Base-by-base conservation (phyloP, 257 asterid species). In the Solanum arcanum region DNA sequence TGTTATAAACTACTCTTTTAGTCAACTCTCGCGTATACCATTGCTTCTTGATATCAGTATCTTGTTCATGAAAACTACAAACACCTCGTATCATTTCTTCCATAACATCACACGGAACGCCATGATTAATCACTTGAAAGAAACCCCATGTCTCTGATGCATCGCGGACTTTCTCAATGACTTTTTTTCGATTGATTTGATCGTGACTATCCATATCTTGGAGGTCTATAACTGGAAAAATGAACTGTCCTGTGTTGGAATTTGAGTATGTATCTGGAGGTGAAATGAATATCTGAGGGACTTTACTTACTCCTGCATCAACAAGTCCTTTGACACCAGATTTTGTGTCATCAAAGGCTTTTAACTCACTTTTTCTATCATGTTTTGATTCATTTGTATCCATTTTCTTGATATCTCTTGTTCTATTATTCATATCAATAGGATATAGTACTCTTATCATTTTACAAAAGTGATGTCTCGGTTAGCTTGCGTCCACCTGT, bases 261-360 rank as follows among this genome's bases (percentile, higher is more conserved):
- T 9, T 23, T 33, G 80, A 59, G 2, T 44, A 9, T 44, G 33
- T 9, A 42, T 82, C 89, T 31, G 73, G 84, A 18, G 88, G 87
- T 74, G 74, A 46, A 39, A 86, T 52, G 84, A 89, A 89, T 31
- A 87, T 80, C 10, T 77, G 39, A 39, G 91, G 91, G 86, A 89
- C 69, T 39, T 87, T 76, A 7, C 84, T 47, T 44, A 83, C 47
- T 60, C 90, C 91, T 42, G 89, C 81, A 86, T 89, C 91, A 16
- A 87, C 91, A 20, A 89, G 88, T 12, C 91, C 91, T 42, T 89
- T 89, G 42, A 89, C 91, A 33, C 90, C 91, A 37, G 90, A 78
- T 72, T 83, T 82, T 37, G 91, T 87, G 64, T 87, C 91, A 33
- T 87, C 91, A 80, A 89, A 89, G 4, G 74, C 91, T 82, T 83